Evolutionary conservation across 2,329 filamentous ascomycete species (phyloP), one percentile per base, ranked within the genome.

Genomic region (Aspergillus felis): DNA sequence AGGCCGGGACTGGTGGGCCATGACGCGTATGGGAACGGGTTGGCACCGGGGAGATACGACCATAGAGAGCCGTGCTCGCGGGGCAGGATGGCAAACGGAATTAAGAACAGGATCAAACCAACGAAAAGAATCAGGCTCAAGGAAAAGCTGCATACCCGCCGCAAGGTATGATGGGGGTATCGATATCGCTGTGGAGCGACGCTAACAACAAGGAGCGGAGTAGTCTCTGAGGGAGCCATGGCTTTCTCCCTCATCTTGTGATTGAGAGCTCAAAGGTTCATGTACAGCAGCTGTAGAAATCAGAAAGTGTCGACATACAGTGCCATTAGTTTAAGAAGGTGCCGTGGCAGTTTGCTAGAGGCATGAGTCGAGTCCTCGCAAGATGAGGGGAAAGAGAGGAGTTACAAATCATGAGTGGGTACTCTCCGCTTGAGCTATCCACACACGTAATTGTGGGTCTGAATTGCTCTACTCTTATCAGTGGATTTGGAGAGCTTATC

Each of bases 1-100:
- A 87, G 66, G 14, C 82, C 81, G 44, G 73, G 59, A 12, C 72
- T 71, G 35, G 74, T 66, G 0, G 78, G 76, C 77, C 76, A 79
- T 46, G 70, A 67, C 9, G 61, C 50, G 51, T 76, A 67, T 17
- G 77, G 73, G 54, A 71, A 71, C 44, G 75, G 68, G 25, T 68
- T 61, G 1, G 73, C 66, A 59, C 75, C 71, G n/a, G 77, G 77
- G 1, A 76, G 59, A 61, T 76, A 78, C 25, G 72, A 70, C 66
- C 70, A 73, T 24, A 74, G 58, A 12, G 73, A 71, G 48, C 75
- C 72, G 54, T 72, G 66, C 12, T 71, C 70, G 47, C 70, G 68
- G 5, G 75, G 74, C 0, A 78, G 63, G 20, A 78, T 62, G 29
- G 70, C 69, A 29, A 66, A 61, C 1, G 78, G 77, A 3, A 77